These are phyloP conservation scores for Glebionis coronaria DNA, from an alignment of 129 eudicot genomes.

Conservation along the genomic window DNA sequence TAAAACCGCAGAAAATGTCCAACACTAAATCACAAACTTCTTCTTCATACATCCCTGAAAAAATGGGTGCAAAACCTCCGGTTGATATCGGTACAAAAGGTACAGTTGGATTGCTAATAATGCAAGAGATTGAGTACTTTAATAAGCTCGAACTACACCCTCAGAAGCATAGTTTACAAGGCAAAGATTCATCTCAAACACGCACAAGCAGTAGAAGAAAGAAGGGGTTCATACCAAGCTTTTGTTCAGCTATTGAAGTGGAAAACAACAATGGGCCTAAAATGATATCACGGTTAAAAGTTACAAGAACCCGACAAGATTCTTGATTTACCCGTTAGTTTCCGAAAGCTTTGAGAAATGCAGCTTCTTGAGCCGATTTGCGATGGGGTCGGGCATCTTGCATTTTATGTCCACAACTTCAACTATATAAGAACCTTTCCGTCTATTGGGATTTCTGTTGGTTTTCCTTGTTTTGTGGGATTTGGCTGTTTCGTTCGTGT, in stretches of 20 bases:
- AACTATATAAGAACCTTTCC: constrained; percentile 51
- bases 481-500: constrained; percentile 26
- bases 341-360: constrained; percentile 78
- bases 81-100: constrained; percentile 65
- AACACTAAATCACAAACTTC: constrained; percentile 24
- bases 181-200: constrained; percentile 13
- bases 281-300: constrained; percentile 31
- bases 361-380: constrained; percentile 72
- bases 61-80: constrained; percentile 39
- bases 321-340: constrained; percentile 31
- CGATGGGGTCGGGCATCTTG: constrained; percentile 69
- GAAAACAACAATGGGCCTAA: constrained; percentile 35
- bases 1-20: constrained; percentile 28
- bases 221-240: constrained; percentile 53
- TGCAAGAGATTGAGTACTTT: constrained; percentile 65
- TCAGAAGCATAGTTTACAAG: constrained; percentile 14
- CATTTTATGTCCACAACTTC: constrained; percentile 87
- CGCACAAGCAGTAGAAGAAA: constrained; percentile 31
- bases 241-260: constrained; percentile 66
- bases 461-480: constrained; percentile 34
- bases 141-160: constrained; percentile 31
- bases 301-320: constrained; percentile 48
- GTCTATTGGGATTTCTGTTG: constrained; percentile 57
- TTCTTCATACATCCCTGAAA: constrained; percentile 20
- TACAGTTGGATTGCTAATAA: constrained; percentile 60